phyloP scores from a whole-genome alignment of 441 rosid genomes.

The Melastoma candidum region DNA sequence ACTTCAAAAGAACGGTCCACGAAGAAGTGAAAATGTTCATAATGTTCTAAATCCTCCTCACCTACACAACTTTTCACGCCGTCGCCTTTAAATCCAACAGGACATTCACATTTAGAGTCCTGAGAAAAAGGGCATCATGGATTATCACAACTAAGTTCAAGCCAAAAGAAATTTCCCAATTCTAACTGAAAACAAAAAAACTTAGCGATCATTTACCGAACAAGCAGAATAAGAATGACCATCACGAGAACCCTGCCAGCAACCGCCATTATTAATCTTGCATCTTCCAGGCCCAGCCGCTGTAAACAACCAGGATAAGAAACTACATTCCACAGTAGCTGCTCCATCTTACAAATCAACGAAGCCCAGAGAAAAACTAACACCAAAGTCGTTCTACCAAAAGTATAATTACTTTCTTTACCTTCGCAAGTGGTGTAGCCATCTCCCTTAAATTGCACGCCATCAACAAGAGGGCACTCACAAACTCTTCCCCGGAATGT shows the following conservation, averaged over 20 bases:
- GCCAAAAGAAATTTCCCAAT: not conserved
- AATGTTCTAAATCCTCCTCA: slow-evolving; percentile 18
- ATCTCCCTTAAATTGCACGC: slow-evolving; percentile 93
- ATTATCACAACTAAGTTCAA: not conserved
- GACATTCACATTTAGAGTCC: slow-evolving; percentile 79
- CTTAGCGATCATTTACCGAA: slow-evolving; percentile 39
- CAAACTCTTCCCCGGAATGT: slow-evolving; percentile 97
- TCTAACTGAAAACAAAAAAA: not conserved
- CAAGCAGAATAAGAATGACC: slow-evolving; percentile 83
- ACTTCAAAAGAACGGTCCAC: not conserved
- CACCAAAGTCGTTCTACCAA: not conserved
- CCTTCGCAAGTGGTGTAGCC: slow-evolving; percentile 97
- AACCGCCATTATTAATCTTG: slow-evolving; percentile 88
- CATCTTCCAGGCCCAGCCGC: slow-evolving; percentile 91
- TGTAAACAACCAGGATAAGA: slow-evolving; percentile 24
- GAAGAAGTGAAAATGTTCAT: slow-evolving; percentile 1
- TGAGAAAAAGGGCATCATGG: slow-evolving; percentile 12
- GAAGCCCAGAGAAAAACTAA: slow-evolving; percentile 12
- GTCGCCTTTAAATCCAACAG: slow-evolving; percentile 58
- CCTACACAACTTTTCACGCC: slow-evolving; percentile 75
- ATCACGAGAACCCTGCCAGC: slow-evolving; percentile 65
- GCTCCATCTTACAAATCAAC: not conserved
- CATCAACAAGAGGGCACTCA: slow-evolving; percentile 87
- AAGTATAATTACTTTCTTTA: slow-evolving; percentile 37
- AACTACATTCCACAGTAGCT: too few relatives aligned